Conservation (phyloP, 805 yeast species). For the Novakomyces olei region DNA sequence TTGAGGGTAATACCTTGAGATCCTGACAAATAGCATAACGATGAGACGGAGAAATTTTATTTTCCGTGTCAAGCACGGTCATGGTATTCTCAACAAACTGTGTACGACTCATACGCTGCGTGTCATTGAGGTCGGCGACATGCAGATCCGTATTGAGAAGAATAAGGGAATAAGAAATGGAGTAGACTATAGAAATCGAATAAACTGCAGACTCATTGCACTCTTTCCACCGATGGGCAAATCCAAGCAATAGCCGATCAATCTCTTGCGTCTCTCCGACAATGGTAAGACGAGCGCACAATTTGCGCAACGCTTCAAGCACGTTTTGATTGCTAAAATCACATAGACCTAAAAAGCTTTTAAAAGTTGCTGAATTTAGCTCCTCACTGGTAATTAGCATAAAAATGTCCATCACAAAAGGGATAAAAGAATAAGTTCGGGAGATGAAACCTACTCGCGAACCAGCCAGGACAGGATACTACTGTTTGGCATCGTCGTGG, state of each 20-base stretch:
- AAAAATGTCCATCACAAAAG: too few species aligned
- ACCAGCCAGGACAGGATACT: too few species aligned
- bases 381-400: too few species aligned
- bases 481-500: too few species aligned
- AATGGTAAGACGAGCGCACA: constrained; percentile 47
- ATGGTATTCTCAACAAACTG: constrained; percentile 33
- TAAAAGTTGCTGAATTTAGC: too few species aligned
- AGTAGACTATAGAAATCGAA: constrained; percentile 33
- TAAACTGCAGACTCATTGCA: not conserved
- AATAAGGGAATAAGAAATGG: constrained; percentile 47
- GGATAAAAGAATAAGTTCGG: too few species aligned
- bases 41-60: too few species aligned
- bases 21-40: too few species aligned
- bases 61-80: too few species aligned
- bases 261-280: constrained; percentile 69
- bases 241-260: constrained; percentile 47
- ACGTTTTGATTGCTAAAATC: constrained; percentile 29
- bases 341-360: too few species aligned
- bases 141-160: constrained; percentile 61
- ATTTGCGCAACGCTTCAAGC: constrained; percentile 30
- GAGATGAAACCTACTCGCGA: too few species aligned
- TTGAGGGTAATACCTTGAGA: too few species aligned
- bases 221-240: constrained; percentile 36
- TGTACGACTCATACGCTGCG: constrained; percentile 18
- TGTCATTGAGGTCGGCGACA: constrained; percentile 21